Evolutionary conservation across 2,329 filamentous ascomycete species (phyloP).

Genomic region (Alternaria ethzedia): DNA sequence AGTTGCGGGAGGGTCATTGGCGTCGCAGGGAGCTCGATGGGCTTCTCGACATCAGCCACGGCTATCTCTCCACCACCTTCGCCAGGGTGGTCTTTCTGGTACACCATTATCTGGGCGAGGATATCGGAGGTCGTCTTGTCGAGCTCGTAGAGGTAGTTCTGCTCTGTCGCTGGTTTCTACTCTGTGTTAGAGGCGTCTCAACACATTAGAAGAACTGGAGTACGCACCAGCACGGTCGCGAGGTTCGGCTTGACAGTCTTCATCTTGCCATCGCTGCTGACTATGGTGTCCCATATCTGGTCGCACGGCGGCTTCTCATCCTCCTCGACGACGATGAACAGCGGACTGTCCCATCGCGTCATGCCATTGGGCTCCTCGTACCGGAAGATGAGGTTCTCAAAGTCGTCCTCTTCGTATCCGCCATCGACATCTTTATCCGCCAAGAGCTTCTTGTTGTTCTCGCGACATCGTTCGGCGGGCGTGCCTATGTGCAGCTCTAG

Average conservation of each 20-base stretch:
- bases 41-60: conserved; percentile 61
- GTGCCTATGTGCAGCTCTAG: conserved; percentile 65
- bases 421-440: conserved; percentile 46
- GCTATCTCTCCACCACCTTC: conserved; percentile 67
- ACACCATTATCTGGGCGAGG: conserved; percentile 71
- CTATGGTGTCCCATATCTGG: conserved; percentile 75
- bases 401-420: conserved; percentile 66
- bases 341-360: conserved; percentile 82
- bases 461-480: conserved; percentile 60
- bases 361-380: conserved; percentile 89
- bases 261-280: conserved; percentile 65
- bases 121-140: conserved; percentile 81
- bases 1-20: conserved; percentile 75
- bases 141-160: conserved; percentile 79
- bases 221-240: conserved; percentile 68
- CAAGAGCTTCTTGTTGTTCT: conserved; percentile 66
- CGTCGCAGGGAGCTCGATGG: conserved; percentile 69
- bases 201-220: background rate
- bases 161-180: conserved; percentile 64
- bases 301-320: conserved; percentile 73
- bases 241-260: conserved; percentile 76
- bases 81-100: conserved; percentile 67
- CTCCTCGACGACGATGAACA: conserved; percentile 80
- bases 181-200: conserved; percentile 1
- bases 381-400: conserved; percentile 80